Evolutionary conservation across 2,329 filamentous ascomycete genomes (phyloP).

Genomic region (Lojkania enalia): DNA sequence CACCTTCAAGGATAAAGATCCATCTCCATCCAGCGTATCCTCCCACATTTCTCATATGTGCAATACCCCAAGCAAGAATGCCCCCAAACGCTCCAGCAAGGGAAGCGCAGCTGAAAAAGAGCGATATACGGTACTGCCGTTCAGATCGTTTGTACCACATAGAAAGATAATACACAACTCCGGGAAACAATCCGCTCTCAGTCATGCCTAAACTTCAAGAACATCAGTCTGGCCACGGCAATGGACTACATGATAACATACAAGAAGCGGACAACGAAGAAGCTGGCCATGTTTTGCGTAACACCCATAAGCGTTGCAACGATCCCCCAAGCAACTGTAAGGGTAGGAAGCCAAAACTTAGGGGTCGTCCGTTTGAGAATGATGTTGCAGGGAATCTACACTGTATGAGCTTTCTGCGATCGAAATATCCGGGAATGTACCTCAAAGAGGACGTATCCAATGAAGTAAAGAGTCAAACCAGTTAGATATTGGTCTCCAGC

Average conservation of each 20-base stretch:
- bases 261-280: slow-evolving; percentile 54
- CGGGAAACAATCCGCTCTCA: slow-evolving; percentile 45
- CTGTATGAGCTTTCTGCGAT: neutral
- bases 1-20: slow-evolving; percentile 46
- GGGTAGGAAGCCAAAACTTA: slow-evolving; percentile 46
- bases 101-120: slow-evolving; percentile 63
- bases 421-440: slow-evolving; percentile 15
- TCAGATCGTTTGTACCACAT: slow-evolving; percentile 67
- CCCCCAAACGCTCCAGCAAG: slow-evolving; percentile 65
- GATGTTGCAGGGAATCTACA: slow-evolving; percentile 63
- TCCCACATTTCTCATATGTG: slow-evolving; percentile 62
- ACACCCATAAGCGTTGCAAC: slow-evolving; percentile 57
- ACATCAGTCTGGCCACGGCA: neutral
- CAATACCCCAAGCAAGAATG: slow-evolving; percentile 62
- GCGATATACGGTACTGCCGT: slow-evolving; percentile 60
- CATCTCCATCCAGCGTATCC: slow-evolving; percentile 48
- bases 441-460: slow-evolving; percentile 54
- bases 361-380: slow-evolving; percentile 64
- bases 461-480: slow-evolving; percentile 68
- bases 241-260: slow-evolving; percentile 33
- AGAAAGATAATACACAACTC: slow-evolving; percentile 59
- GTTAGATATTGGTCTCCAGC: slow-evolving; percentile 62
- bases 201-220: slow-evolving; percentile 34
- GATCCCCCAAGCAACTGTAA: slow-evolving; percentile 56
- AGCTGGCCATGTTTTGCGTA: slow-evolving; percentile 50